Conservation (phyloP, 2,329 filamentous ascomycete genomes). For the Fusarium sp. region DNA sequence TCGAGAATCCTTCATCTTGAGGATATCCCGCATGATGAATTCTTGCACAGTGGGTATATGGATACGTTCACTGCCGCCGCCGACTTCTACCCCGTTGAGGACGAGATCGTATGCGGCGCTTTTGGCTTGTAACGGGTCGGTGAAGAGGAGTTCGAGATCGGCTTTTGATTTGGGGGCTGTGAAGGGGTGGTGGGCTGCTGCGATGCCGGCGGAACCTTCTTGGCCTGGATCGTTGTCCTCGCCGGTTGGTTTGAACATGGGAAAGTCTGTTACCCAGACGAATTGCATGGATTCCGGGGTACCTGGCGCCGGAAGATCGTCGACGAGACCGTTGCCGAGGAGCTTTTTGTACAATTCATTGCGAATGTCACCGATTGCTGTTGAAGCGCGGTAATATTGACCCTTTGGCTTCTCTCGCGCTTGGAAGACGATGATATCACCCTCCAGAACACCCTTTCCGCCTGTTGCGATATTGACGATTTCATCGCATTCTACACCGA, state of each 20-base stretch:
- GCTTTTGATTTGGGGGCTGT: slow-evolving; percentile 81
- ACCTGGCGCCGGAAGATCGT: not conserved
- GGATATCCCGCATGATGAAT: slow-evolving; percentile 84
- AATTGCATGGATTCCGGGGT: slow-evolving; percentile 68
- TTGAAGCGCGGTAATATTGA: slow-evolving; percentile 68
- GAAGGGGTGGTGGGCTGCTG: slow-evolving; percentile 94
- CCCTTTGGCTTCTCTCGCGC: slow-evolving; percentile 77
- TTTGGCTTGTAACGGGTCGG: slow-evolving; percentile 76
- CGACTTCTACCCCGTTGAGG: slow-evolving; percentile 93
- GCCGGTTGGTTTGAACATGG: slow-evolving; percentile 83
- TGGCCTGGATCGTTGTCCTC: slow-evolving; percentile 77
- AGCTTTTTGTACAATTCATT: slow-evolving; percentile 76
- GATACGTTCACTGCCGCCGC: slow-evolving; percentile 92
- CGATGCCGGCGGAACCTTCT: slow-evolving; percentile 82
- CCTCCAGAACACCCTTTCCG: slow-evolving; percentile 63
- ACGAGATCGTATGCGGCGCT: slow-evolving; percentile 97
- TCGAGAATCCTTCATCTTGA: slow-evolving; percentile 79
- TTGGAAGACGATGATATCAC: slow-evolving; percentile 85
- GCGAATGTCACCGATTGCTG: slow-evolving; percentile 78
- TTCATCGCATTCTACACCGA: slow-evolving; percentile 76
- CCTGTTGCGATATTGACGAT: slow-evolving; percentile 54
- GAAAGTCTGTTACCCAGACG: slow-evolving; percentile 91
- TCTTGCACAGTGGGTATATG: slow-evolving; percentile 87
- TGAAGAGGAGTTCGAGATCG: slow-evolving; percentile 81
- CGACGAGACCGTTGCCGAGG: not conserved